A percentile compares a stretch with the other conserved stretches of the same genome.
phyloP scores from a whole-genome alignment of 805 yeast genomes.

The Ogataea parapolymorpha region DNA sequence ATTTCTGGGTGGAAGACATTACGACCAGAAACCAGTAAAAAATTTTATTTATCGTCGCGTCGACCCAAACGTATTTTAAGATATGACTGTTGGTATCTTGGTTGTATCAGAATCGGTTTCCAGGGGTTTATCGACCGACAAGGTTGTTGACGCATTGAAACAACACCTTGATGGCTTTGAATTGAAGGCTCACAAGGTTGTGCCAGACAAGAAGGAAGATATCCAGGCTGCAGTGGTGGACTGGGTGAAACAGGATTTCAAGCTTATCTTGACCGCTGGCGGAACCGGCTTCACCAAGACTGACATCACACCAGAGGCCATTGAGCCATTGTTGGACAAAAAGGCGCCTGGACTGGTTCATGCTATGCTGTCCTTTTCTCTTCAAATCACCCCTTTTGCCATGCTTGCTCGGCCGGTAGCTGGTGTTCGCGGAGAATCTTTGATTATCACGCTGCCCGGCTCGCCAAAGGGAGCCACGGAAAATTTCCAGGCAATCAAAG shows the following conservation, averaged over 20 bases:
- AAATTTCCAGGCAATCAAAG: constrained; percentile 38
- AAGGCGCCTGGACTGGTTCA: constrained; percentile 50
- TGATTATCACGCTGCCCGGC: constrained; percentile 50
- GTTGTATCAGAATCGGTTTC: constrained; percentile 41
- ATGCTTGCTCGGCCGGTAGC: constrained; percentile 50
- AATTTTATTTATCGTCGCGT: constrained; percentile 7
- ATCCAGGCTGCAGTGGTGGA: constrained; percentile 30
- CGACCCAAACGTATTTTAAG: background rate
- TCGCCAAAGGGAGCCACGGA: constrained; percentile 49
- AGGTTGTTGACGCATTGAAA: constrained; percentile 30
- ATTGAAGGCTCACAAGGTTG: constrained; percentile 22
- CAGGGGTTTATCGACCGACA: constrained; percentile 32
- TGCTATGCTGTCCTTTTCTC: constrained; percentile 42
- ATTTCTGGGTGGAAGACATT: constrained; percentile 24
- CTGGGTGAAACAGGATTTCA: constrained; percentile 26
- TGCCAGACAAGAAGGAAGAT: constrained; percentile 36
- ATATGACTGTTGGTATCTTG: constrained; percentile 31
- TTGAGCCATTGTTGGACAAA: constrained; percentile 38
- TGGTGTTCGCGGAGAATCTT: constrained; percentile 37
- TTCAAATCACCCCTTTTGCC: constrained; percentile 45
- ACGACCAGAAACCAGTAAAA: background rate
- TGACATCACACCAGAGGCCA: constrained; percentile 52
- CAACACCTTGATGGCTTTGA: constrained; percentile 13
- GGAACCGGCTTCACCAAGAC: constrained; percentile 49
- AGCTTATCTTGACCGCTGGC: constrained; percentile 45